A percentile compares a stretch with the other conserved stretches of the same genome.
Conservation (phyloP, 2,329 filamentous ascomycete genomes). For the Ascochyta pisi region DNA sequence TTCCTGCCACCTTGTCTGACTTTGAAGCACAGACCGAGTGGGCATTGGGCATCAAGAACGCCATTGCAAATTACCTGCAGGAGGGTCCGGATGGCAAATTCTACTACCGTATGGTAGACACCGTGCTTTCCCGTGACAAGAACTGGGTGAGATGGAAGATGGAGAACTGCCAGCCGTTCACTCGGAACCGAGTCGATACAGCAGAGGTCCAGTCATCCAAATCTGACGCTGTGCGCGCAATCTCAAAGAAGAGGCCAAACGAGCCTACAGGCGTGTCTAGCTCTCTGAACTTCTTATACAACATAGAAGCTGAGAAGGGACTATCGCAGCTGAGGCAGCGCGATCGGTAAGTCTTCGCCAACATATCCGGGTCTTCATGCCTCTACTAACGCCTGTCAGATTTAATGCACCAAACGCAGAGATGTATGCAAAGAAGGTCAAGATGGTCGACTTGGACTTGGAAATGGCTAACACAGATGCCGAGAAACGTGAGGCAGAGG, state of each 20-base stretch:
- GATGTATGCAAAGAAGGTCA: slow-evolving; percentile 75
- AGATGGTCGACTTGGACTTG: slow-evolving; percentile 82
- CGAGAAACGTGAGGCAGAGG: slow-evolving; percentile 65
- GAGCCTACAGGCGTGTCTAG: slow-evolving; percentile 54
- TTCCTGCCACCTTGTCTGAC: slow-evolving; percentile 39
- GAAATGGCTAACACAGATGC: slow-evolving; percentile 75
- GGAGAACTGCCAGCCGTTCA: slow-evolving; percentile 88
- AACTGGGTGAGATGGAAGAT: slow-evolving; percentile 99
- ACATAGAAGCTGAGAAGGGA: slow-evolving; percentile 65
- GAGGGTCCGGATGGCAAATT: slow-evolving; percentile 84
- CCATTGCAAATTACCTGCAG: slow-evolving; percentile 83
- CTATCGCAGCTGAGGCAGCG: slow-evolving; percentile 73
- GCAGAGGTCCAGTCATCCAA: slow-evolving; percentile 74
- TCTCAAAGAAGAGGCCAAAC: slow-evolving; percentile 71
- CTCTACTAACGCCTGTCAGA: slow-evolving; percentile 54
- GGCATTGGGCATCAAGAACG: slow-evolving; percentile 77
- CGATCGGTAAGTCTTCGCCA: slow-evolving; percentile 55
- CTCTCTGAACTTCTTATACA: slow-evolving; percentile 71
- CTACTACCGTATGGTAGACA: slow-evolving; percentile 96
- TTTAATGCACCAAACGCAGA: slow-evolving; percentile 74
- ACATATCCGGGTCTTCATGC: slow-evolving; percentile 6
- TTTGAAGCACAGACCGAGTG: slow-evolving; percentile 72
- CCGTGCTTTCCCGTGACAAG: slow-evolving; percentile 92
- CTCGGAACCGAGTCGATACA: slow-evolving; percentile 73
- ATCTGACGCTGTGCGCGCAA: slow-evolving; percentile 67